Evolutionary conservation across 805 yeast genomes (phyloP).

Genomic region (Sungouiozyma ichnusensis): DNA sequence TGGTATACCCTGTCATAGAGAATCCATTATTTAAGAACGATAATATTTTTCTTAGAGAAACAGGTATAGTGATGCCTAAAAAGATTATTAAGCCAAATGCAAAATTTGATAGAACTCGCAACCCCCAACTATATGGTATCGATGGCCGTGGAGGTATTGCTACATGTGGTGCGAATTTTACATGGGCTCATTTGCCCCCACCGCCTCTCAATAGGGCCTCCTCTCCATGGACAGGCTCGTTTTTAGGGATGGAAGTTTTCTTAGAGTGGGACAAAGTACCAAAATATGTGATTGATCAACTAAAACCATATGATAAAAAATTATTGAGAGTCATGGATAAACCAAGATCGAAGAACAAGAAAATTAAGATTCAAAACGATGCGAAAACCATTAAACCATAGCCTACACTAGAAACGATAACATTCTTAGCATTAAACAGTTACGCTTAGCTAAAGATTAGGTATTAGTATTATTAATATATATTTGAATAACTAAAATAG

Average conservation of each 20-base stretch:
- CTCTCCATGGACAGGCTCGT: constrained; percentile 22
- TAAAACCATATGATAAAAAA: constrained; percentile 22
- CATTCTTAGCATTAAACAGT: background rate
- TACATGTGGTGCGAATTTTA: constrained; percentile 25
- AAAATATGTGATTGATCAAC: constrained; percentile 11
- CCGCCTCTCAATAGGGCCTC: background rate
- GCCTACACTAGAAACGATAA: too few species aligned
- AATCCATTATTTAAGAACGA: constrained; percentile 21
- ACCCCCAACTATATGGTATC: constrained; percentile 4
- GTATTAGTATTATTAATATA: background rate
- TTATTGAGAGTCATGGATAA: background rate
- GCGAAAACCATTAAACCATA: too few species aligned
- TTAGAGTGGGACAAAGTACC: constrained; percentile 27
- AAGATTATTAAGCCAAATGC: constrained; percentile 1
- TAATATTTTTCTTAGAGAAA: background rate
- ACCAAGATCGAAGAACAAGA: background rate
- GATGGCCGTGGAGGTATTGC: constrained; percentile 20
- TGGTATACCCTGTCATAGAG: constrained; percentile 25
- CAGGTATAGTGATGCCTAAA: background rate
- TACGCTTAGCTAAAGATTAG: background rate
- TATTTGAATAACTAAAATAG: background rate
- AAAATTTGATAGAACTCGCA: background rate
- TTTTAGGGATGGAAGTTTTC: constrained; percentile 25
- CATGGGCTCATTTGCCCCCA: constrained; percentile 25
- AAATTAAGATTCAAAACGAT: constrained; percentile 1